A percentile compares a stretch with the other conserved stretches of the same genome.
These are phyloP conservation scores for Cladosporium colombiae DNA, from an alignment of 2,329 filamentous ascomycete genomes.

Conservation along the genomic window DNA sequence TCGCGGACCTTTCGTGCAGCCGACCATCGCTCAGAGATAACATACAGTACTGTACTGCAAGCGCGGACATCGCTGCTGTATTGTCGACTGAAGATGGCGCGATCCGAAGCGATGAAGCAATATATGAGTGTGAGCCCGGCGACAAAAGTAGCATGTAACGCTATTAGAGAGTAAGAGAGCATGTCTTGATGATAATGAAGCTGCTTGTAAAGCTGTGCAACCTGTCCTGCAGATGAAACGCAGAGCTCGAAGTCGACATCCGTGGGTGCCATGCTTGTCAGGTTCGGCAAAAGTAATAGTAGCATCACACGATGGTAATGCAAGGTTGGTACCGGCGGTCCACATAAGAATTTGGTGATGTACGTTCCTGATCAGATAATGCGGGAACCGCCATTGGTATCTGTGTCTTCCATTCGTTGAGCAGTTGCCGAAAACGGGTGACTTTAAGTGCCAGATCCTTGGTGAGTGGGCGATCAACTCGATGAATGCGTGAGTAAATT, in stretches of 20 bases:
- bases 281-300: neutral
- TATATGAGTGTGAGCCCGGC: conserved; percentile 37
- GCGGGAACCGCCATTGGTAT: neutral
- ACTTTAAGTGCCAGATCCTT: neutral
- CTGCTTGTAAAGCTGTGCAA: conserved; percentile 35
- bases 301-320: conserved; percentile 3
- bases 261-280: neutral
- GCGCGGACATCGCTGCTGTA: conserved; percentile 35
- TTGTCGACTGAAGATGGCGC: conserved; percentile 27
- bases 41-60: conserved; percentile 25
- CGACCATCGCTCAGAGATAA: conserved; percentile 26
- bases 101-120: conserved; percentile 32
- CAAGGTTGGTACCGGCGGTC: neutral
- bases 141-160: conserved; percentile 34
- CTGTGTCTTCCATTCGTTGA: conserved; percentile 3
- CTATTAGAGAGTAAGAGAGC: conserved; percentile 33
- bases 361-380: neutral
- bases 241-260: neutral
- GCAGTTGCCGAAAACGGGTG: neutral
- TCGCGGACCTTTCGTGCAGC: conserved; percentile 20
- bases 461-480: conserved; percentile 21
- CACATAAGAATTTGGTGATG: neutral
- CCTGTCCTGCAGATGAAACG: conserved; percentile 34
- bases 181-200: conserved; percentile 31
- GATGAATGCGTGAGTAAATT: conserved; percentile 26